Evolutionary conservation across 2,329 filamentous ascomycete species (phyloP).

Genomic region (Colletotrichum karsti): DNA sequence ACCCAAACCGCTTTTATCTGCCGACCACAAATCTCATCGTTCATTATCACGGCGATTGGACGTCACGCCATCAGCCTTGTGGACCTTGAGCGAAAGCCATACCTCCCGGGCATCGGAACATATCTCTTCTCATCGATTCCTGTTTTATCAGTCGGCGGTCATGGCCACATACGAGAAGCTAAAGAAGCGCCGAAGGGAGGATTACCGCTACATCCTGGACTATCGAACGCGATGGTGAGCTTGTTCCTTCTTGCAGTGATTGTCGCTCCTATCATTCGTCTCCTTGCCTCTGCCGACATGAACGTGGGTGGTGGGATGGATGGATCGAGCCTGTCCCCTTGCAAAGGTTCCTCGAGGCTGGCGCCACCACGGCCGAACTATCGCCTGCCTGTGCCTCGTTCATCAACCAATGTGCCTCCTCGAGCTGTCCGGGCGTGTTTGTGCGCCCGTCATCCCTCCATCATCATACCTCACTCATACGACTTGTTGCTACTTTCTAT

Average conservation of each 20-base stretch:
- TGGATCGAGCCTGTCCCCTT: not conserved
- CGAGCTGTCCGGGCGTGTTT: not conserved
- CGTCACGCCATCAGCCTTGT: not conserved
- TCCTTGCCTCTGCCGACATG: not conserved
- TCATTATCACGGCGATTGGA: not conserved
- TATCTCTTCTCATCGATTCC: not conserved
- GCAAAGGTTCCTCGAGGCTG: conserved; percentile 6
- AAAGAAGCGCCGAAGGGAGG: conserved; percentile 71
- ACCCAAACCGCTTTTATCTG: not conserved
- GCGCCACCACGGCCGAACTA: conserved; percentile 7
- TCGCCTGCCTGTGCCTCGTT: not conserved
- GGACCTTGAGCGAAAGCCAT: not conserved
- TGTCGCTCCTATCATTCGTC: not conserved
- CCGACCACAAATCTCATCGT: not conserved
- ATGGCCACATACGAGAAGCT: conserved; percentile 39
- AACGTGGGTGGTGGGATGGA: not conserved
- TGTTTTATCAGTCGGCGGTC: conserved; percentile 29
- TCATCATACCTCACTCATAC: conserved; percentile 18
- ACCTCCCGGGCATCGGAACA: not conserved
- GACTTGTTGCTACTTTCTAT: not conserved
- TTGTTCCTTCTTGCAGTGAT: not conserved
- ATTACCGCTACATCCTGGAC: conserved; percentile 82
- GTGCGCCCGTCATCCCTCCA: conserved; percentile 1
- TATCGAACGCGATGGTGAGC: conserved; percentile 86
- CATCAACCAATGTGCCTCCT: not conserved